Evolutionary conservation across 305 asterid species (phyloP).

Genomic region (Fraxinus sp.): DNA sequence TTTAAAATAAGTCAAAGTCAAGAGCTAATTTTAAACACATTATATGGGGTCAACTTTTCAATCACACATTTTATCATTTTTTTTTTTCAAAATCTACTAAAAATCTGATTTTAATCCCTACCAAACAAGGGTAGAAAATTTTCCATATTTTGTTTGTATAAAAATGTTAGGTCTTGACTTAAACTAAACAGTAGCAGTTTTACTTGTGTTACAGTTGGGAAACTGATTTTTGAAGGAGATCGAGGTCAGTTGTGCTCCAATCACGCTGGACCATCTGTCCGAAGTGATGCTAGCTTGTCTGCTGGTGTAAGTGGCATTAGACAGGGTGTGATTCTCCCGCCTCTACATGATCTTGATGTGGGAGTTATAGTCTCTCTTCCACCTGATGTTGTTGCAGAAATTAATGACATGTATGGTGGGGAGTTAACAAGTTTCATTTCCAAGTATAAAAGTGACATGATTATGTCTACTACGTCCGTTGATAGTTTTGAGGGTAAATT

Average conservation of each 20-base stretch:
- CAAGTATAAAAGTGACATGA: slow-evolving; percentile 37
- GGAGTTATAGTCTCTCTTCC: slow-evolving; percentile 85
- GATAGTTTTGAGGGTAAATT: slow-evolving; percentile 39
- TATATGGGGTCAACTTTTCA: background rate
- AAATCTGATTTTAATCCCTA: background rate
- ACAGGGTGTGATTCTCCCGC: slow-evolving; percentile 60
- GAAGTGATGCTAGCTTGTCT: slow-evolving; percentile 37
- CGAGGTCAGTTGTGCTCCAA: slow-evolving; percentile 31
- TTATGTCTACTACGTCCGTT: slow-evolving; percentile 18
- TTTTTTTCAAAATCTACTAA: background rate
- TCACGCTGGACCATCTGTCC: slow-evolving; percentile 34
- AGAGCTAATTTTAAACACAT: background rate
- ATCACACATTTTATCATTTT: background rate
- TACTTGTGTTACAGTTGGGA: slow-evolving; percentile 37
- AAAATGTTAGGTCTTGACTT: slow-evolving; percentile 13
- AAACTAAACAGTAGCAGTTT: background rate
- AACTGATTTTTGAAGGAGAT: slow-evolving; percentile 24
- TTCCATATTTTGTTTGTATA: slow-evolving; percentile 1
- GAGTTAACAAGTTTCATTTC: slow-evolving; percentile 57
- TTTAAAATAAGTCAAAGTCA: background rate
- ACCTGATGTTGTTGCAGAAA: slow-evolving; percentile 79
- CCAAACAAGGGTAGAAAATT: background rate
- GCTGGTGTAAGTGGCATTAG: slow-evolving; percentile 42
- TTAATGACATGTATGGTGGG: slow-evolving; percentile 81
- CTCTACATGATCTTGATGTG: slow-evolving; percentile 76